phyloP scores from a whole-genome alignment of 169 alveolate species.

The Plasmodium gonderi region DNA sequence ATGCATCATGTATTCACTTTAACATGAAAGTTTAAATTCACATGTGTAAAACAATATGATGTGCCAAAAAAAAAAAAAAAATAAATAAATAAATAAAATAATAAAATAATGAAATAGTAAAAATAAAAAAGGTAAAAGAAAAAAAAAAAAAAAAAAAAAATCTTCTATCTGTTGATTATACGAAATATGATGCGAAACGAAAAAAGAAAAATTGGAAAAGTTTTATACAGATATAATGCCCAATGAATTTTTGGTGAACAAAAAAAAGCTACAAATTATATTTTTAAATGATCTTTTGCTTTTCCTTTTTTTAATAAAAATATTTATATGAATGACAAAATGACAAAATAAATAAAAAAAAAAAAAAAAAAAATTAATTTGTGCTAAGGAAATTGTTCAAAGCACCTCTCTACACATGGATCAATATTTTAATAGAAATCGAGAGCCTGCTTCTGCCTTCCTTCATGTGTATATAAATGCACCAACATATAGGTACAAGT shows the following conservation, averaged over 20 bases:
- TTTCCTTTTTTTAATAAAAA: background rate
- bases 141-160: background rate
- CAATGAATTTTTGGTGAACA: background rate
- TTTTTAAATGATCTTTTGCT: background rate
- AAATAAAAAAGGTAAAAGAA: background rate
- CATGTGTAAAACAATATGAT: background rate
- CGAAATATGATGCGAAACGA: background rate
- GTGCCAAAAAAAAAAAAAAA: background rate
- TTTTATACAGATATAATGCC: background rate
- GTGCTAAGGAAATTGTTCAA: background rate
- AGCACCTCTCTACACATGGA: background rate
- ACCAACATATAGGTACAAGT: no score
- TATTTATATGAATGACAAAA: background rate
- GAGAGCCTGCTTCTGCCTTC: no score
- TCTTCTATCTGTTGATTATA: background rate
- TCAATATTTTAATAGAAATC: background rate
- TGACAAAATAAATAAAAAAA: no score
- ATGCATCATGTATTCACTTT: no score
- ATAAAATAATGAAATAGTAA: no score
- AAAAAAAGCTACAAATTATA: background rate
- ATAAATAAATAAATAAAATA: background rate
- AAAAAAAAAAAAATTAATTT: background rate
- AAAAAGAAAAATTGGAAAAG: background rate
- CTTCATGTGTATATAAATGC: no score
- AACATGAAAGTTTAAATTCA: no score